Evolutionary conservation across 2,329 filamentous ascomycete genomes (phyloP), one percentile per base, ranked within the genome.

Genomic region (Fusarium pseudocircinatum): DNA sequence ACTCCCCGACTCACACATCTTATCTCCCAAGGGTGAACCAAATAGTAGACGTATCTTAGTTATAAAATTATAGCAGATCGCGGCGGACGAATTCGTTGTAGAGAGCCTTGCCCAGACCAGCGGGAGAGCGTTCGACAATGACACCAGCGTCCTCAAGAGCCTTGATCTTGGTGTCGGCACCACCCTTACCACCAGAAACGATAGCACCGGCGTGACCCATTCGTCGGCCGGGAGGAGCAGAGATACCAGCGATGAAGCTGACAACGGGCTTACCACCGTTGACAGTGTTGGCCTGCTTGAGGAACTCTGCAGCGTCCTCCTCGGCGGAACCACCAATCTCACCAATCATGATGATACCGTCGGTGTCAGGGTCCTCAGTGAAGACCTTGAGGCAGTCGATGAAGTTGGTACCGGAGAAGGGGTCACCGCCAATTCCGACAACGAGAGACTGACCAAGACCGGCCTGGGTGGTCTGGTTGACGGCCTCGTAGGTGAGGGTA

Each of bases 321-420:
- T 99, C 96, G 68, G 96, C 96, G 69, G 93, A 94, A 74, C 96
- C 96, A 85, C 96, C 96, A 83, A 99, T 98, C 88, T 98, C 96
- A 82, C 96, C 96, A 83, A 99, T 98, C 96, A 99, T 98, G 87
- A 99, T 98, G 86, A 99, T 98, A 82, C 96, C 96, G 83, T 99
- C 96, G 43, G 96, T 99, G 87, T 97, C 94, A 83, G 93, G 89
- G 84, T 99, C 96, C 84, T 97, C 89, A 79, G 97, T 91, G 91
- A 99, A 99, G 82, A 98, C 94, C 82, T 94, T 93, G 79, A 99
- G 89, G 89, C 96, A 98, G 90, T 99, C 96, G 86, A 99, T 98
- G 89, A 98, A 99, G 91, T 97, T 98, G 85, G 96, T 98, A 79
- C 96, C 96, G 81, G 93, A 96, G 90, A 99, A 99, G 79, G 96